Conservation (phyloP, 345 rosid genomes). For the Citrus glauca region DNA sequence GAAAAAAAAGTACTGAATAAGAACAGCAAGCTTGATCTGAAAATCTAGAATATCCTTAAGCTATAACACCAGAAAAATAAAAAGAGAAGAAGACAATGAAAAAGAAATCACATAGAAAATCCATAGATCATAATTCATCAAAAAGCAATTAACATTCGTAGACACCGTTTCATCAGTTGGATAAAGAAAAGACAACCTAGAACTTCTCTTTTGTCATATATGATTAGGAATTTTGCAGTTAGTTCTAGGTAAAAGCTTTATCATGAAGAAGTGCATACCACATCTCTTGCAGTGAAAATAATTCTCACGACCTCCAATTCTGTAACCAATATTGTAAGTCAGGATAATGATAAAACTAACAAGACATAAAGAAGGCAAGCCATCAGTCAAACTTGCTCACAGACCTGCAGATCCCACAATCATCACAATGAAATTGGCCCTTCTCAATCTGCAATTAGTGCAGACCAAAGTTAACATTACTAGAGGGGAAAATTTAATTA, state of each 20-base stretch:
- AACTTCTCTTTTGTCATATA: not conserved
- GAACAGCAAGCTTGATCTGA: not conserved
- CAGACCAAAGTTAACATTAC: not conserved
- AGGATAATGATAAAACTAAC: not conserved
- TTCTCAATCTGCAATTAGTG: constrained; percentile 53
- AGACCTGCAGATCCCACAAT: constrained; percentile 97
- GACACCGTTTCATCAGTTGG: not conserved
- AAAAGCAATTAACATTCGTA: not conserved
- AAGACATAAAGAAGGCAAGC: not conserved
- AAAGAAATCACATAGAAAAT: not conserved
- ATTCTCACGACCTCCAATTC: constrained; percentile 86
- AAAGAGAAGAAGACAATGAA: not conserved
- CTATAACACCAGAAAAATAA: not conserved
- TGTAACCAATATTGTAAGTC: constrained; percentile 25
- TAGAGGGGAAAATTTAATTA: not conserved
- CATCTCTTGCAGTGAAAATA: constrained; percentile 91
- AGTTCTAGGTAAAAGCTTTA: not conserved
- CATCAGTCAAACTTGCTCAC: constrained; percentile 13
- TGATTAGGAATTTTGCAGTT: not conserved
- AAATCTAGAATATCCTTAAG: not conserved
- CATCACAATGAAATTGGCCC: constrained; percentile 85
- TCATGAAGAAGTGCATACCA: constrained; percentile 44
- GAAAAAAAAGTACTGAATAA: not conserved
- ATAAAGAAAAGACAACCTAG: no score
- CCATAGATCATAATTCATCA: not conserved